Conservation (phyloP, 371 early-diverging fungal genomes). For the Lichtheimia corymbifera region DNA sequence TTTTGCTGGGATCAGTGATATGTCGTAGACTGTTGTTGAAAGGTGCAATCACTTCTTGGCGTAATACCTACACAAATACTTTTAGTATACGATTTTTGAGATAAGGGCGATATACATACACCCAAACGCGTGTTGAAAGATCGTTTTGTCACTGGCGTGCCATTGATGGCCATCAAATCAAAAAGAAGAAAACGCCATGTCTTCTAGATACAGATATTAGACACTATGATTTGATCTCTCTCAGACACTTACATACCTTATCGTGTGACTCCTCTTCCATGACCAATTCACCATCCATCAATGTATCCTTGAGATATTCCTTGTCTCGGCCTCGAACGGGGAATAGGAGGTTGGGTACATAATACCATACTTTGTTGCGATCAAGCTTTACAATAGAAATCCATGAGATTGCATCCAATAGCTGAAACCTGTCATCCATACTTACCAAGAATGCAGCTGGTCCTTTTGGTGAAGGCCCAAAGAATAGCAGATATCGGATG, state of each 20-base stretch:
- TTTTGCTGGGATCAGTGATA: slow-evolving; percentile 35
- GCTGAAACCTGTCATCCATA: neutral
- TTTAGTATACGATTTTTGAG: neutral
- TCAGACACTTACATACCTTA: slow-evolving; percentile 4
- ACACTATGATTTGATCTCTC: neutral
- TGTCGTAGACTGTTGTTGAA: slow-evolving; percentile 33
- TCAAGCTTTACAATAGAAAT: slow-evolving; percentile 55
- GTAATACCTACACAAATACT: slow-evolving; percentile 49
- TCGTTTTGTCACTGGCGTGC: slow-evolving; percentile 54
- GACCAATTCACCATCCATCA: slow-evolving; percentile 81
- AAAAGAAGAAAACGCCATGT: slow-evolving; percentile 67
- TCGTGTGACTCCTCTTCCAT: slow-evolving; percentile 35
- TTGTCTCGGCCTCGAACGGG: slow-evolving; percentile 53
- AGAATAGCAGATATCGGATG: slow-evolving; percentile 73
- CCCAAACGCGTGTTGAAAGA: slow-evolving; percentile 71
- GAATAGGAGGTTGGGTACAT: slow-evolving; percentile 65
- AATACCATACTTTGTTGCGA: slow-evolving; percentile 65
- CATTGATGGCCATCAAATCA: slow-evolving; percentile 69
- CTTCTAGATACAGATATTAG: slow-evolving; percentile 33
- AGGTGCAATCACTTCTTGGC: slow-evolving; percentile 68
- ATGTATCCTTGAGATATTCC: slow-evolving; percentile 68
- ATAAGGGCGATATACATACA: slow-evolving; percentile 31
- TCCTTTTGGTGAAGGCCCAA: slow-evolving; percentile 56
- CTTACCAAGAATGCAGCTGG: slow-evolving; percentile 67
- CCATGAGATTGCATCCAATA: neutral